Percentiles rank a stretch among this genome's conserved stretches.
Conservation (phyloP, 352 stramenopile genomes). For the Aphanomyces cochlioides region DNA sequence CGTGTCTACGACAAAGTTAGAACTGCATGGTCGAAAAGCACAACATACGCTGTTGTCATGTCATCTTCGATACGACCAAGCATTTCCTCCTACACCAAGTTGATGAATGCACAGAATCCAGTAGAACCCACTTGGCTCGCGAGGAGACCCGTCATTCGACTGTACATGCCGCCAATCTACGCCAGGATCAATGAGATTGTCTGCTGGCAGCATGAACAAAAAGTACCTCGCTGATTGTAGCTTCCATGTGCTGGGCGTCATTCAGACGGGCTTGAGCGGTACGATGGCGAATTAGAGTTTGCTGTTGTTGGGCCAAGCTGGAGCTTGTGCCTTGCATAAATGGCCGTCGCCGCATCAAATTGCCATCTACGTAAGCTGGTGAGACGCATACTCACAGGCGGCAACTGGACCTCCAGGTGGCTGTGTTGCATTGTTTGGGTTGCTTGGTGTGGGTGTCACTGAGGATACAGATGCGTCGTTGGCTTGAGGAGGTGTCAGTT, state of each 20-base stretch:
- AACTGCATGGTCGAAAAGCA: background rate
- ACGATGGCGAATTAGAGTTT: conserved; percentile 43
- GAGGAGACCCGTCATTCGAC: conserved; percentile 78
- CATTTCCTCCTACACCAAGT: conserved; percentile 53
- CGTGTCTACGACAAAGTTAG: conserved; percentile 42
- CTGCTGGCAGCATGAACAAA: background rate
- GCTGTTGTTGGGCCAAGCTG: conserved; percentile 61
- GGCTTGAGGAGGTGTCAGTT: conserved; percentile 24
- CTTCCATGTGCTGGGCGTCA: conserved; percentile 76
- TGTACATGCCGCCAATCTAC: conserved; percentile 85
- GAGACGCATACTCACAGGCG: too few relatives aligned
- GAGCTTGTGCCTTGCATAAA: conserved; percentile 30
- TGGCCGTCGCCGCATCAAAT: conserved; percentile 27
- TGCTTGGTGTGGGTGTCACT: too few relatives aligned
- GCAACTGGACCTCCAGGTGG: too few relatives aligned
- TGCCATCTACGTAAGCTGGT: conserved; percentile 21
- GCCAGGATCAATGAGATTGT: background rate
- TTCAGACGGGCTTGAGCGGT: conserved; percentile 70
- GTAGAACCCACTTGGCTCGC: conserved; percentile 28
- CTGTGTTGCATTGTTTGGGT: too few relatives aligned
- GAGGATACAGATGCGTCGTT: background rate
- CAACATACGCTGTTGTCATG: conserved; percentile 80
- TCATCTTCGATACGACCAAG: conserved; percentile 81
- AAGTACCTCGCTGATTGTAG: conserved; percentile 74
- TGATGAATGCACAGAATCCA: background rate